Evolutionary conservation across 139 green algal species (phyloP), one percentile per base, ranked within the genome.

Genomic region (Haematococcus sp.): DNA sequence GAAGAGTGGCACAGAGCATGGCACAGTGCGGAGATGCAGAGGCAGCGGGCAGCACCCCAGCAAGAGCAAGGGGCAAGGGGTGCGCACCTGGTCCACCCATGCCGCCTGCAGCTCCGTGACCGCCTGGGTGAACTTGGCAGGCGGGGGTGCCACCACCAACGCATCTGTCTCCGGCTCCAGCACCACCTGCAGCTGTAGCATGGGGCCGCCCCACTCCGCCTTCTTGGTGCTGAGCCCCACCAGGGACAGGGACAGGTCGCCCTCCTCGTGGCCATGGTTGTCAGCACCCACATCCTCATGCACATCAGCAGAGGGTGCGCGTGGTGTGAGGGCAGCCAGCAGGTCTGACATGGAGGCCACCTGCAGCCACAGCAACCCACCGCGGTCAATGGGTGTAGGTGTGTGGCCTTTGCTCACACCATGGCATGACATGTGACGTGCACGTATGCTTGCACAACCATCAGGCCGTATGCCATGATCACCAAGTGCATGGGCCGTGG

Each of bases 331-430:
- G 5, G 81, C 75, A 4, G 44, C 5, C 27, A 84, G 61, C 20
- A 88, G 55, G 60, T 87, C 80, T 11, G 55, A 40, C 61, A 83
- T 46, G 20, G 74, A 80, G 16, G 76, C 72, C 17, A 71, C 22
- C 64, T 71, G 64, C 40, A 30, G 33, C 15, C 28, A 4, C 25
- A 43, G 54, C 17, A 25, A 5, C n/a, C n/a, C n/a, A n/a, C n/a
- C n/a, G n/a, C n/a, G n/a, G n/a, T n/a, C n/a, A n/a, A n/a, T n/a
- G n/a, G n/a, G n/a, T n/a, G n/a, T n/a, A n/a, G n/a, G n/a, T n/a
- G n/a, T n/a, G n/a, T n/a, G n/a, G n/a, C n/a, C n/a, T n/a, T n/a
- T n/a, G n/a, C n/a, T n/a, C n/a, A n/a, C n/a, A n/a, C n/a, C n/a
- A n/a, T n/a, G n/a, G n/a, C n/a, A n/a, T n/a, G n/a, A n/a, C n/a